Conservation (phyloP, 805 yeast species). For the Yarrowia porcina region DNA sequence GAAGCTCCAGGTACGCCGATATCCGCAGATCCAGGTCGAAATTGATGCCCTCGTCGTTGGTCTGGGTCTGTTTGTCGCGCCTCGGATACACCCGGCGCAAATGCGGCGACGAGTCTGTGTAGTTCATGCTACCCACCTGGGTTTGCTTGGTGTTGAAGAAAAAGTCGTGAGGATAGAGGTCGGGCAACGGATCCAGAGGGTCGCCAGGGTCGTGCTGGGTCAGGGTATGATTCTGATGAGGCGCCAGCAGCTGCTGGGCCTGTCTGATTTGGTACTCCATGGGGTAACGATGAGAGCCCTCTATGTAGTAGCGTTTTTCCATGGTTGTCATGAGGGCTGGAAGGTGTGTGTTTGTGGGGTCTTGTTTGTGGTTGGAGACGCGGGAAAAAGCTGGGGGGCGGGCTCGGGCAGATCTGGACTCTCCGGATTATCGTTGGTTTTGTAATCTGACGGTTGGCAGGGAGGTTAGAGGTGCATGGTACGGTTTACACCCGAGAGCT, state of each 20-base stretch:
- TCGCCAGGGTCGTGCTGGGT: conserved; percentile 19
- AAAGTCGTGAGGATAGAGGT: conserved; percentile 18
- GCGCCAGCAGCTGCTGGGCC: conserved; percentile 24
- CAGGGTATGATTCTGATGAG: conserved; percentile 21
- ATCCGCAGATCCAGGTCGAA: conserved; percentile 25
- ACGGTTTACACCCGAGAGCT: neutral
- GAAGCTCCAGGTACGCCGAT: conserved; percentile 24
- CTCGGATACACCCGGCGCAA: conserved; percentile 17
- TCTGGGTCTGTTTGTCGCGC: conserved; percentile 24
- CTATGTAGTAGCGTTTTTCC: conserved; percentile 22
- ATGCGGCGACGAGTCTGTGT: conserved; percentile 19
- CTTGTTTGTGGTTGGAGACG: neutral
- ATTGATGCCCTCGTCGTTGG: conserved; percentile 24
- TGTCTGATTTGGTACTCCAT: conserved; percentile 24
- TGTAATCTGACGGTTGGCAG: neutral
- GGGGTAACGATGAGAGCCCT: conserved; percentile 21
- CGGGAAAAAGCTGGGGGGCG: too few species aligned
- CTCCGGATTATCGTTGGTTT: neutral
- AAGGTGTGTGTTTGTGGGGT: neutral
- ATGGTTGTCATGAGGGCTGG: conserved; percentile 6
- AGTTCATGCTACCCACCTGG: conserved; percentile 16
- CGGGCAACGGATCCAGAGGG: conserved; percentile 17
- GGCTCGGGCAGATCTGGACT: neutral
- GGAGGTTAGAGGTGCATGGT: conserved; percentile 8
- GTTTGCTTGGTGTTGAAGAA: conserved; percentile 19